Conservation (phyloP, 2,329 filamentous ascomycete species). For the Botryotinia calthae region DNA sequence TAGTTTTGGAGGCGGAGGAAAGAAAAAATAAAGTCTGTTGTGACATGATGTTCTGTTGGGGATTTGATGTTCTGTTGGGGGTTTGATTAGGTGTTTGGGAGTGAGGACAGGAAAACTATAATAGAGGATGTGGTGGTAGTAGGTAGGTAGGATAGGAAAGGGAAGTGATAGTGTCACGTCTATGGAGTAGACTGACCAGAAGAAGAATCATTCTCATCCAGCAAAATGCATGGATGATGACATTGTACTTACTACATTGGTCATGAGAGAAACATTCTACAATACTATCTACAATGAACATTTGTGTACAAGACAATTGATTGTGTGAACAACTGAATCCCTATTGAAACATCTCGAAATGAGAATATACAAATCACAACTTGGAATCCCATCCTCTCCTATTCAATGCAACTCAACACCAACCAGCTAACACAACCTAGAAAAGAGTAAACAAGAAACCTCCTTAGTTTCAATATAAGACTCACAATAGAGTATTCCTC, state of each 20-base stretch:
- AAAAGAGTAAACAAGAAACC: background rate
- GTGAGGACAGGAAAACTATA: background rate
- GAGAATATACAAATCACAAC: background rate
- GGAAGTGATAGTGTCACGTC: background rate
- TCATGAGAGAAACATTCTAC: background rate
- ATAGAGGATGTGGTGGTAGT: background rate
- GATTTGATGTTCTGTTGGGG: background rate
- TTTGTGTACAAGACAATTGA: background rate
- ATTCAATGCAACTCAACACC: background rate
- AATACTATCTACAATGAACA: background rate
- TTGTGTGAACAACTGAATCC: background rate
- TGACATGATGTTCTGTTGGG: background rate
- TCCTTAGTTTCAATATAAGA: background rate
- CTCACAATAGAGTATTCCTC: background rate
- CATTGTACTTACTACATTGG: background rate
- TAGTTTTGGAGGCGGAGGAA: constrained; percentile 38
- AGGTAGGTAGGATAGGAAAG: background rate
- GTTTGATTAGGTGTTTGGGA: background rate
- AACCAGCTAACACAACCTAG: background rate
- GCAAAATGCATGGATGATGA: background rate
- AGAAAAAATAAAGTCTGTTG: constrained; percentile 21
- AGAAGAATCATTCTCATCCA: background rate
- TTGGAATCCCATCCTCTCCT: background rate
- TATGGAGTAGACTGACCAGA: background rate
- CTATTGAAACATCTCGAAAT: background rate